A percentile compares a stretch with the other conserved stretches of the same genome.
Conservation (phyloP, 2,329 filamentous ascomycete species). For the Colletotrichum cuscutae region DNA sequence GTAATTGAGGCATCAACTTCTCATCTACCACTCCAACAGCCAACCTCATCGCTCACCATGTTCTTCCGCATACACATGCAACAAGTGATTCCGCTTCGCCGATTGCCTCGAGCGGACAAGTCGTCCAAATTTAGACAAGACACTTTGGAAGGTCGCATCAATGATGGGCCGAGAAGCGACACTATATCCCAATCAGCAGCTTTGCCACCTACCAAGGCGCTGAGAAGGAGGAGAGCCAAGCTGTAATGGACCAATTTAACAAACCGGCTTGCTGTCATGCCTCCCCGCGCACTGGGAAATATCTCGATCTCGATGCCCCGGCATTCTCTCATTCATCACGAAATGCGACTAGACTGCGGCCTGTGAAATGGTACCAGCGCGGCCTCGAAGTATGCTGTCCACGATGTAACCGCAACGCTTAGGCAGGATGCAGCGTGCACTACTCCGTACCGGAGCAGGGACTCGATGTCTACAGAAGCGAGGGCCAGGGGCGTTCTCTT, state of each 20-base stretch:
- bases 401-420: slow-evolving; percentile 32
- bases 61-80: neutral
- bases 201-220: neutral
- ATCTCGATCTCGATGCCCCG: neutral
- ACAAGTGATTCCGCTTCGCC: neutral
- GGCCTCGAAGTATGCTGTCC: neutral
- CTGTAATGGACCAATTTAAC: neutral
- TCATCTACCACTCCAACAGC: neutral
- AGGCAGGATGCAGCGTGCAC: slow-evolving; percentile 33
- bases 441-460: too few species aligned
- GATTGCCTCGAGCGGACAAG: neutral
- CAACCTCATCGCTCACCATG: neutral
- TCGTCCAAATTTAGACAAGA: too few species aligned
- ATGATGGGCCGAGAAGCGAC: neutral
- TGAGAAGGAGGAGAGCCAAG: neutral
- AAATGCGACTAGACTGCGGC: neutral
- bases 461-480: neutral
- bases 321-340: neutral
- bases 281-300: neutral
- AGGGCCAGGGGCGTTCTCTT: neutral
- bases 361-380: neutral
- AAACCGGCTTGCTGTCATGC: neutral
- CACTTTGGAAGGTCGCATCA: neutral
- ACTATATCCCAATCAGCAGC: neutral
- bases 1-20: neutral